Base-by-base conservation (phyloP, 768 basidiomycete species). In the Kwoniella botswanensis region DNA sequence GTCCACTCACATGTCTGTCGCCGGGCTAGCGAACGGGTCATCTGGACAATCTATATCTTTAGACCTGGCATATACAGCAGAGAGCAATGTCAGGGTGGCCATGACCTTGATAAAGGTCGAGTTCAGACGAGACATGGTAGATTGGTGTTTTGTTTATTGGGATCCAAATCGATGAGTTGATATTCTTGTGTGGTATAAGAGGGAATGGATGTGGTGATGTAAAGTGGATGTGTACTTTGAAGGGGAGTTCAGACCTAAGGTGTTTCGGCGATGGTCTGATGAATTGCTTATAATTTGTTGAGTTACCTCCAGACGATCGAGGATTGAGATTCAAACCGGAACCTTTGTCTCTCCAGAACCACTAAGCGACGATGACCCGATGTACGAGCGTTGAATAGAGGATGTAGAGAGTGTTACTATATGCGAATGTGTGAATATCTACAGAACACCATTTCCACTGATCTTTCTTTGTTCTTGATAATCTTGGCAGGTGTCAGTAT, bases 11-110 rank as follows among this genome's bases (percentile, higher is more conserved):
- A 43, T 57, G 46, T 74, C 72, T 29, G 26, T 35, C 13, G 50
- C 46, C 5, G 72, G 68, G 46, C 65, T 56, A 10, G 65, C 69
- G 24, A 70, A 74, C 0, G 68, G 68, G 42, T 70, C 68, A 11
- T 26, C 42, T 6, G 68, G 52, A 70, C 68, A 70, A 22, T 63
- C 61, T 35, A 46, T 21, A 35, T 68, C 67, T 35, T 15, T 43
- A 3, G 22, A 24, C 13, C 9, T 52, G 18, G 65, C 65, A 52
- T 50, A 56, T 3, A 59, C 65, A 5, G 41, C n/a, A 0, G 57
- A 26, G 12, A 50, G 10, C 13, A 67, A 21, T 22, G 57, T 57
- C 44, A 67, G 50, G 41, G 50, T 21, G 3, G 44, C 21, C 42
- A 18, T 15, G 18, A 44, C n/a, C 42, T 43, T 61, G 59, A 22